Base-by-base conservation (phyloP, 73 alveolate species). In the Halteria grandinella region DNA sequence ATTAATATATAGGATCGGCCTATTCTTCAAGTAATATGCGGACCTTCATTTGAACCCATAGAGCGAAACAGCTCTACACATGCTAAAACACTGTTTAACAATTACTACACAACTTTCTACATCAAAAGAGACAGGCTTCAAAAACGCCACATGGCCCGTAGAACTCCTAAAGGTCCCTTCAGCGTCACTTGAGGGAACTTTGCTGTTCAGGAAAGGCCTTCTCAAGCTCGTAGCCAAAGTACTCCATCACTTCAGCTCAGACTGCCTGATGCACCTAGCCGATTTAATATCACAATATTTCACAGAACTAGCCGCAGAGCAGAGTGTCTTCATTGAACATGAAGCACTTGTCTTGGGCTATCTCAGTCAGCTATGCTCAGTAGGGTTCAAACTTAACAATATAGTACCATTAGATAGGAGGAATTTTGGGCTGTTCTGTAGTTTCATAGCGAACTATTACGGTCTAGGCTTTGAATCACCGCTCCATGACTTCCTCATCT, bases 371-470 rank as follows among this genome's bases (percentile, higher is more conserved):
- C 52, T 66, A 4, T 47, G 63, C 17, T 25, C 32, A 44, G 29
- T 66, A 1, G 32, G 36, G n/a, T 66, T 41, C 36, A n/a, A 66
- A 28, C 53, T 66, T 12, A 8, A 45, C 10, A 66, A 66, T 25
- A 8, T 66, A 7, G 63, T 66, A 21, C 80, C 80, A 2, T 23
- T 66, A 21, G 80, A 66, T 24, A 66, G 47, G 39, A 52, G 47
- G 25, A 47, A 66, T 32, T 47, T 66, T 25, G 69, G 37, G 28
- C 15, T 66, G 21, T 66, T 44, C 34, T 66, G 63, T 24, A 44
- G 47, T 15, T 66, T 25, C 25, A 66, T 66, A 5, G 7, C 8
- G 4, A 25, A 32, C 25, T 66, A 45, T 57, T 66, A 8, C 18
- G 1, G 7, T 48, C 43, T 66, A 12, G 80, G 69, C 12, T 66